phyloP scores from a whole-genome alignment of 2,329 filamentous ascomycete genomes.

The Botrytis cinerea region DNA sequence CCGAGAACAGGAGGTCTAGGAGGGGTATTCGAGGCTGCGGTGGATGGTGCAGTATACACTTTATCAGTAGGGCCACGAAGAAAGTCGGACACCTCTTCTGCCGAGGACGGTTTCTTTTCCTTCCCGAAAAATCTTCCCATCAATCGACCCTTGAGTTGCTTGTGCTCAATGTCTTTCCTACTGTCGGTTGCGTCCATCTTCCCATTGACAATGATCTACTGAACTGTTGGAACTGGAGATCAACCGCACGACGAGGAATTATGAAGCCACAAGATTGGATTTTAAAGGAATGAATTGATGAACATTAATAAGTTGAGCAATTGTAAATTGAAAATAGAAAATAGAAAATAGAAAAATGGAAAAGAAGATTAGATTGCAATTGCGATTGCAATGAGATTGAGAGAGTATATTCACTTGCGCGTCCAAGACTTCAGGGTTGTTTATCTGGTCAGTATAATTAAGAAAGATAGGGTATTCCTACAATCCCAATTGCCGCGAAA shows the following conservation, averaged over 20 bases:
- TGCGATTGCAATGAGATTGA: constrained; percentile 1
- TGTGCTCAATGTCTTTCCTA: constrained; percentile 35
- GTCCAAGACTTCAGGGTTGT: neutral
- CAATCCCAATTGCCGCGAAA: constrained; percentile 18
- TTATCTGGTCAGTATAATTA: constrained; percentile 16
- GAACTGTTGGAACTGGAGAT: neutral
- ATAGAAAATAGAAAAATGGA: neutral
- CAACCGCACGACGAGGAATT: constrained; percentile 14
- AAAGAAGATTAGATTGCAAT: neutral
- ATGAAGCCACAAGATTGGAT: neutral
- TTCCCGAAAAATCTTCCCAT: constrained; percentile 54
- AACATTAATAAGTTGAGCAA: constrained; percentile 4
- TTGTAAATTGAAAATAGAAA: neutral
- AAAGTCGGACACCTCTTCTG: constrained; percentile 59
- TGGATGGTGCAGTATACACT: constrained; percentile 46
- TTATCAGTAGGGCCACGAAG: constrained; percentile 58
- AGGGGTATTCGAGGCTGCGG: constrained; percentile 47
- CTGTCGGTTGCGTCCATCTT: constrained; percentile 26
- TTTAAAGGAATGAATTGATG: neutral
- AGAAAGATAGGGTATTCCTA: constrained; percentile 14
- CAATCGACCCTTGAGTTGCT: constrained; percentile 47
- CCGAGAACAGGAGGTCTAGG: constrained; percentile 27
- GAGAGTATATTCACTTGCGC: constrained; percentile 5
- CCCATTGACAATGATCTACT: constrained; percentile 14
- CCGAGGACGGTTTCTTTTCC: constrained; percentile 39